These are phyloP conservation scores for Betula pendula DNA, from an alignment of 306 rosid species.

Conservation along the genomic window DNA sequence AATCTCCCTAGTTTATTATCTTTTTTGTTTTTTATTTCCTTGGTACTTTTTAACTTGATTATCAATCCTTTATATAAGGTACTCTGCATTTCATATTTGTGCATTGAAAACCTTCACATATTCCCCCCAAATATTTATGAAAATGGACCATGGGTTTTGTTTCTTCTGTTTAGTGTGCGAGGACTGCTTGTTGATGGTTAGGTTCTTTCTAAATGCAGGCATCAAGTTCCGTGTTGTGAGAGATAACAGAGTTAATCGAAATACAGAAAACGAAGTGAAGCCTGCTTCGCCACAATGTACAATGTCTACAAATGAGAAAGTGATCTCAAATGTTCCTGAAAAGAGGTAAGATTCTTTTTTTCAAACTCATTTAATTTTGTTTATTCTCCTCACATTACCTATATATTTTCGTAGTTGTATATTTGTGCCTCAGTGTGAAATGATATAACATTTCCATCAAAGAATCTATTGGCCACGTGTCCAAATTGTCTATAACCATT, in stretches of 20 bases:
- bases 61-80: neutral
- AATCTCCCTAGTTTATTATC: neutral
- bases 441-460: neutral
- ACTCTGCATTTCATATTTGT: neutral
- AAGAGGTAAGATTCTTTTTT: constrained; percentile 53
- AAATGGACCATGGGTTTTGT: constrained; percentile 4
- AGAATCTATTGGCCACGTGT: neutral
- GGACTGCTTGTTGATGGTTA: constrained; percentile 29
- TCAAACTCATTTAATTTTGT: constrained; percentile 2
- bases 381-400: neutral
- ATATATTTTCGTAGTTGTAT: neutral
- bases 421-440: neutral
- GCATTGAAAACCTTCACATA: neutral
- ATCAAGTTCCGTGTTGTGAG: constrained; percentile 87
- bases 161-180: neutral
- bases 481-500: neutral
- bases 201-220: constrained; percentile 47
- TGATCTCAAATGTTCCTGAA: constrained; percentile 40
- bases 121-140: neutral
- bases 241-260: constrained; percentile 78
- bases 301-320: constrained; percentile 42
- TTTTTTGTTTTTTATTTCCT: neutral
- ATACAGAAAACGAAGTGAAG: constrained; percentile 58
- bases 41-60: neutral
- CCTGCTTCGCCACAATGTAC: constrained; percentile 47